Conservation (phyloP, 1,284 basidiomycete genomes). For the Tylopilus sp. region DNA sequence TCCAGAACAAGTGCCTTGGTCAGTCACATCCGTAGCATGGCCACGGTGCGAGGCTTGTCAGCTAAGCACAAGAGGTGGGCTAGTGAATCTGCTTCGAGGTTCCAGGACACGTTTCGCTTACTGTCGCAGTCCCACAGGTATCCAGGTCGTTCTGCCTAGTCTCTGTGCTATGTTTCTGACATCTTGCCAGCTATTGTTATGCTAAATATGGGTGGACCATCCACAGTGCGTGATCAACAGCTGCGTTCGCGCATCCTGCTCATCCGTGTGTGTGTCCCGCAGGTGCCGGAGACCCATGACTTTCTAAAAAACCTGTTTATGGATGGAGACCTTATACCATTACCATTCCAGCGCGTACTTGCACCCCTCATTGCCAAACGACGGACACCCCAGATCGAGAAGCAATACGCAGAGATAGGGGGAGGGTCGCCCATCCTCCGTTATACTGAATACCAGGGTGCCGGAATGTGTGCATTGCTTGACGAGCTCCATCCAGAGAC, state of each 20-base stretch:
- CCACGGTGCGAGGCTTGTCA: conserved; percentile 21
- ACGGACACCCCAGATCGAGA: conserved; percentile 91
- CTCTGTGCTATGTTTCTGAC: conserved; percentile 6
- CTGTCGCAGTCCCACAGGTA: conserved; percentile 33
- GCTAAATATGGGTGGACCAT: conserved; percentile 99
- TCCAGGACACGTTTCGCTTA: conserved; percentile 12
- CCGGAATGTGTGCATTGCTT: conserved; percentile 85
- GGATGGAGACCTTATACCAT: conserved; percentile 93
- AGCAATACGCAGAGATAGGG: conserved; percentile 94
- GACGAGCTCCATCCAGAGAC: conserved; percentile 92
- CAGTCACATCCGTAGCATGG: conserved; percentile 20
- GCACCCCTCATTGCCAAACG: conserved; percentile 90
- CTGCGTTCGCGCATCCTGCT: not conserved
- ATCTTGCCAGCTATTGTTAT: conserved; percentile 76
- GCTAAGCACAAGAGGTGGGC: conserved; percentile 23
- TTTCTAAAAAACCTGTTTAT: conserved; percentile 94
- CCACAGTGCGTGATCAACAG: conserved; percentile 62
- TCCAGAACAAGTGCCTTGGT: conserved; percentile 1
- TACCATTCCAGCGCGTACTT: conserved; percentile 87
- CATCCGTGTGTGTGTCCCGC: conserved; percentile 11
- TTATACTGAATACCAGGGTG: conserved; percentile 89
- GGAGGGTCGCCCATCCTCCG: conserved; percentile 97
- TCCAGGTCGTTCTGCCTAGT: not conserved
- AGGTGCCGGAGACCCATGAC: conserved; percentile 84
- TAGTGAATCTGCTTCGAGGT: not conserved